These are phyloP conservation scores for Ceratocystis harringtonii DNA, from an alignment of 2,329 filamentous ascomycete genomes.

Conservation along the genomic window DNA sequence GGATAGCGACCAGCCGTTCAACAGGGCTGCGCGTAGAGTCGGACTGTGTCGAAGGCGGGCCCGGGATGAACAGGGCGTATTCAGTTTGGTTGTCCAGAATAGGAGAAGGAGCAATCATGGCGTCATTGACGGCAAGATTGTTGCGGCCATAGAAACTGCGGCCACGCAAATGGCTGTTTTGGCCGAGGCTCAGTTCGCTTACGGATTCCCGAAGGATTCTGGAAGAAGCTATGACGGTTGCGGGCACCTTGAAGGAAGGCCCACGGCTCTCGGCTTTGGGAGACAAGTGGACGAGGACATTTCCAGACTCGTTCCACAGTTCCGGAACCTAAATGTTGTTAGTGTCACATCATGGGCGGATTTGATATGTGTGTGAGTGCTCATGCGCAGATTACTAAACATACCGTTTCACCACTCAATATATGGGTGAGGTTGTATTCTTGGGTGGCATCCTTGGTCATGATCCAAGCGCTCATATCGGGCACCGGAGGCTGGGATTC, in stretches of 20 bases:
- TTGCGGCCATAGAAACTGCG: constrained; percentile 35
- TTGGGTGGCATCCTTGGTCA: constrained; percentile 33
- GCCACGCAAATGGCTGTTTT: constrained; percentile 23
- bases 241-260: constrained; percentile 46
- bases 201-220: constrained; percentile 38
- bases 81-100: constrained; percentile 29
- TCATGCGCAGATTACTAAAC: constrained; percentile 13
- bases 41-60: constrained; percentile 27
- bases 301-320: constrained; percentile 47
- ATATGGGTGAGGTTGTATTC: constrained; percentile 43
- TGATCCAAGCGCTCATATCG: constrained; percentile 35
- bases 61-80: constrained; percentile 39
- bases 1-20: constrained; percentile 42
- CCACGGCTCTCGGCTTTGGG: constrained; percentile 35
- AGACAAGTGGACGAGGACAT: constrained; percentile 43
- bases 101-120: constrained; percentile 26
- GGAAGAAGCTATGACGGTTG: constrained; percentile 39
- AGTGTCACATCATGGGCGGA: neutral
- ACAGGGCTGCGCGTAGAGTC: neutral
- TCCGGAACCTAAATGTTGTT: constrained; percentile 39
- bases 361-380: neutral
- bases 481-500: neutral
- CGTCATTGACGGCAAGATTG: constrained; percentile 36
- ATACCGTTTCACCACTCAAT: constrained; percentile 40
- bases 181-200: constrained; percentile 21